Conservation (phyloP, 305 asterid genomes). For the Rubia peregrina region DNA sequence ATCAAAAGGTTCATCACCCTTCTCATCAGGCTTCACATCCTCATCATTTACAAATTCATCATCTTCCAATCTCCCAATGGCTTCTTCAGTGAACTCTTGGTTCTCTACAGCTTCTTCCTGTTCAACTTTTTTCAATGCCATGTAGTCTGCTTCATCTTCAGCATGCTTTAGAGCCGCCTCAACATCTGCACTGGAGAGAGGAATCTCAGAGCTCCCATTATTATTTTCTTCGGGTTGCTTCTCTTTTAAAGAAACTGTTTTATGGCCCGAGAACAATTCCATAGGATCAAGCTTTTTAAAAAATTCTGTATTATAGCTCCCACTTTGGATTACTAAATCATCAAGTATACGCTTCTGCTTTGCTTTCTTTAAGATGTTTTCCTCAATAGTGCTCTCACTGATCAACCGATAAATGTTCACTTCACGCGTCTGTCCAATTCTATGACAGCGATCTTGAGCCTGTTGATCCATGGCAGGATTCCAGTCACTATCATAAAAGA, state of each 20-base stretch:
- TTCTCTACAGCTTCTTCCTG: constrained; percentile 99
- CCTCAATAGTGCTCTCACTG: constrained; percentile 96
- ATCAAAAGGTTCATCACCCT: constrained; percentile 37
- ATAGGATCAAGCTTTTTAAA: constrained; percentile 90
- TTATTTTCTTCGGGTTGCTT: constrained; percentile 34
- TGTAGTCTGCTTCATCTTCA: constrained; percentile 99
- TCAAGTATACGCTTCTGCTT: constrained; percentile 97
- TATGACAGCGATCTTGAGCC: constrained; percentile 99
- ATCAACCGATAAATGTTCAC: constrained; percentile 92
- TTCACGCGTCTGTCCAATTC: constrained; percentile 99
- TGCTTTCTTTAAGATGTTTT: constrained; percentile 92
- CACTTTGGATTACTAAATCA: constrained; percentile 93
- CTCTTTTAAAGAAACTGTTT: constrained; percentile 34
- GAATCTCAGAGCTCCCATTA: constrained; percentile 42
- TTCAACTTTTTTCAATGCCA: constrained; percentile 97
- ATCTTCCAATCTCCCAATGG: constrained; percentile 75
- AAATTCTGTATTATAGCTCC: constrained; percentile 91
- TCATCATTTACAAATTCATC: constrained; percentile 89
- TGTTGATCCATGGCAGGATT: constrained; percentile 99
- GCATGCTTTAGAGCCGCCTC: constrained; percentile 98
- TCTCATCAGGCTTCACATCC: constrained; percentile 61
- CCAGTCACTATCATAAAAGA: constrained; percentile 99
- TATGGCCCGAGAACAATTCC: constrained; percentile 82
- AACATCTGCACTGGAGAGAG: constrained; percentile 74
- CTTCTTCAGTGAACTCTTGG: constrained; percentile 97